phyloP scores from a whole-genome alignment of 352 stramenopile species.

The Globisporangium spinosum region DNA sequence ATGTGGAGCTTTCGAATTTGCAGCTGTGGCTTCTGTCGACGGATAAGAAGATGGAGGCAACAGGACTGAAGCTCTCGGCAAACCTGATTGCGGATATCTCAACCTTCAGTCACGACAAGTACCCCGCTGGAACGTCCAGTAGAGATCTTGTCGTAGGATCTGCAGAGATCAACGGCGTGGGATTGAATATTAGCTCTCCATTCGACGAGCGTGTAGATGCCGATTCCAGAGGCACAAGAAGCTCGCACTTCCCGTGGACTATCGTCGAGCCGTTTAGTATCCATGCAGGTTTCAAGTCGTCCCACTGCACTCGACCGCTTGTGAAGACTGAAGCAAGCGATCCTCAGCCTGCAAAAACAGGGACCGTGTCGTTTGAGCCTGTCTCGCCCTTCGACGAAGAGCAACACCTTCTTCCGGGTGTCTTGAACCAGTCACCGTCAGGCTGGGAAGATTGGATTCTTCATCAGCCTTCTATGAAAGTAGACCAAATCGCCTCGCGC shows the following conservation, averaged over 20 bases:
- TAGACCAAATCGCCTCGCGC: slow-evolving; percentile 55
- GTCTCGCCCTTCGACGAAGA: not conserved
- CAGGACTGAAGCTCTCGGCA: slow-evolving; percentile 50
- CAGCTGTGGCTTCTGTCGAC: slow-evolving; percentile 69
- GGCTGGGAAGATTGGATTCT: slow-evolving; percentile 53
- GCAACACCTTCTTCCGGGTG: slow-evolving; percentile 2
- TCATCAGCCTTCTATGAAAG: slow-evolving; percentile 31
- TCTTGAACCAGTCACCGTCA: slow-evolving; percentile 26
- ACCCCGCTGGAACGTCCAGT: not conserved
- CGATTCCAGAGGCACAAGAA: slow-evolving; percentile 6
- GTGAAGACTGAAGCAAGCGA: slow-evolving; percentile 1
- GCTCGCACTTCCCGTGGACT: slow-evolving; percentile 31
- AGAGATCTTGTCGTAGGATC: slow-evolving; percentile 24
- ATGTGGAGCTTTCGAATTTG: slow-evolving; percentile 42
- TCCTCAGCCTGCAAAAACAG: not conserved
- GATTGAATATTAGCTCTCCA: slow-evolving; percentile 35
- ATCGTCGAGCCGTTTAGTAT: slow-evolving; percentile 53
- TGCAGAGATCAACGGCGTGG: slow-evolving; percentile 30
- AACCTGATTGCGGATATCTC: slow-evolving; percentile 16
- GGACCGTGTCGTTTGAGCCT: slow-evolving; percentile 4
- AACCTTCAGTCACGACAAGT: slow-evolving; percentile 1
- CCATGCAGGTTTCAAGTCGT: slow-evolving; percentile 19
- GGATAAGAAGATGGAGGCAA: slow-evolving; percentile 49
- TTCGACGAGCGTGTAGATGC: slow-evolving; percentile 10
- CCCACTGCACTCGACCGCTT: slow-evolving; percentile 1